phyloP scores from a whole-genome alignment of 129 eudicot species.

The Glebionis coronaria region DNA sequence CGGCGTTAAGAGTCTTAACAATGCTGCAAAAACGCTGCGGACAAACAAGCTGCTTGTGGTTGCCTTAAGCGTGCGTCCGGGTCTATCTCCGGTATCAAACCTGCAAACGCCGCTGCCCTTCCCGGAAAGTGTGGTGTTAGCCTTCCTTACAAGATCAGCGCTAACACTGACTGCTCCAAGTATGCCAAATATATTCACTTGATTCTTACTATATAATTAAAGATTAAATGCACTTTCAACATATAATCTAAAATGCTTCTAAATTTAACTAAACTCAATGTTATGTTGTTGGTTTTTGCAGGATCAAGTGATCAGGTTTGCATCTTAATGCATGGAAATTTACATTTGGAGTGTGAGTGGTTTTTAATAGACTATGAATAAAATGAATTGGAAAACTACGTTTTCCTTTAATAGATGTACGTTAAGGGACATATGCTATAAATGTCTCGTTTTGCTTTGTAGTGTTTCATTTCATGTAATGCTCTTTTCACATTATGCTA shows the following conservation, averaged over 20 bases:
- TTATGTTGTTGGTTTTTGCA: neutral
- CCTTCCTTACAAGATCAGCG: constrained; percentile 41
- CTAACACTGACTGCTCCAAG: constrained; percentile 43
- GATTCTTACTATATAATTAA: neutral
- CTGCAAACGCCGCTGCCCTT: constrained; percentile 21
- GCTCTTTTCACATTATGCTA: too few relatives aligned
- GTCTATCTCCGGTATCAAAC: constrained; percentile 4
- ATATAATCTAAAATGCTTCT: neutral
- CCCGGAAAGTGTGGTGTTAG: constrained; percentile 43
- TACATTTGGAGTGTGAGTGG: neutral
- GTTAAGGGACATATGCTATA: too few relatives aligned
- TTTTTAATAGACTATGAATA: neutral
- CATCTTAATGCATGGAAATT: constrained; percentile 3
- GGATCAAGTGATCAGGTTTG: neutral
- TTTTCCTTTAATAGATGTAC: too few relatives aligned
- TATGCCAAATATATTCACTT: constrained; percentile 11
- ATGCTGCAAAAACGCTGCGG: constrained; percentile 27
- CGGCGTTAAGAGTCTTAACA: constrained; percentile 30
- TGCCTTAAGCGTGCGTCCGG: constrained; percentile 33
- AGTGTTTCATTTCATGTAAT: too few relatives aligned
- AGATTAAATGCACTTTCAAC: neutral
- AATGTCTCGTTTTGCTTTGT: too few relatives aligned
- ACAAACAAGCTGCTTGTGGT: constrained; percentile 32
- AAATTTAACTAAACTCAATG: neutral
- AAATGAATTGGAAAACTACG: neutral